Evolutionary conservation across 345 rosid species (phyloP).

Genomic region (Gossypium ekmanianum): DNA sequence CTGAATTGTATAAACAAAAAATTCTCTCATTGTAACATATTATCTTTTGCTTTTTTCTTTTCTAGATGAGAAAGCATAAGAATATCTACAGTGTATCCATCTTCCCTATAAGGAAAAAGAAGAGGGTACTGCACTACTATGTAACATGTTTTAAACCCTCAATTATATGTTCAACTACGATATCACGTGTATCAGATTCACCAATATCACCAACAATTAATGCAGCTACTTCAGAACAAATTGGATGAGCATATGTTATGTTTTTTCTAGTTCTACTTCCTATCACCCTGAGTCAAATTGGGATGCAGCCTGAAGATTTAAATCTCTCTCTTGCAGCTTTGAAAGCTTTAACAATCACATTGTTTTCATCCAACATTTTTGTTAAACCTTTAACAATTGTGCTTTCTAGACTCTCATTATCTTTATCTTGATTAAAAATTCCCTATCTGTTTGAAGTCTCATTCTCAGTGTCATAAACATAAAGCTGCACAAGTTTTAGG

Average conservation of each 20-base stretch:
- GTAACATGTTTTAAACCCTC: not conserved
- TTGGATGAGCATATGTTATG: not conserved
- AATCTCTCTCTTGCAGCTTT: not conserved
- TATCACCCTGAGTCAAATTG: not conserved
- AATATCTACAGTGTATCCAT: not conserved
- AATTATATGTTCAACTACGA: not conserved
- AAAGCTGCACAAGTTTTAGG: not conserved
- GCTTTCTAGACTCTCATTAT: not conserved
- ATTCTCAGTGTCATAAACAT: not conserved
- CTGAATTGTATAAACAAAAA: not conserved
- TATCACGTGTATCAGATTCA: not conserved
- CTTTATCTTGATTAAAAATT: not conserved
- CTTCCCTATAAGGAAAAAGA: not conserved
- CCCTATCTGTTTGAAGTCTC: not conserved
- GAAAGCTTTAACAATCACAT: not conserved
- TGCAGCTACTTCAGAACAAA: not conserved
- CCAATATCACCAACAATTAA: not conserved
- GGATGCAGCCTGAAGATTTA: no score
- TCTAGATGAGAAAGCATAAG: no score
- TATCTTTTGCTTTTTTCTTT: not conserved
- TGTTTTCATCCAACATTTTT: not conserved
- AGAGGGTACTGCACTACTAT: not conserved
- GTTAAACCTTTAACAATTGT: not conserved
- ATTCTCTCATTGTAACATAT: not conserved
- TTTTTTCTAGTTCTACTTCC: fast-evolving